Percentiles rank a stretch among this genome's conserved stretches.
Evolutionary conservation across 108 stramenopile genomes (phyloP).

Genomic region (Nitzschia sp.): DNA sequence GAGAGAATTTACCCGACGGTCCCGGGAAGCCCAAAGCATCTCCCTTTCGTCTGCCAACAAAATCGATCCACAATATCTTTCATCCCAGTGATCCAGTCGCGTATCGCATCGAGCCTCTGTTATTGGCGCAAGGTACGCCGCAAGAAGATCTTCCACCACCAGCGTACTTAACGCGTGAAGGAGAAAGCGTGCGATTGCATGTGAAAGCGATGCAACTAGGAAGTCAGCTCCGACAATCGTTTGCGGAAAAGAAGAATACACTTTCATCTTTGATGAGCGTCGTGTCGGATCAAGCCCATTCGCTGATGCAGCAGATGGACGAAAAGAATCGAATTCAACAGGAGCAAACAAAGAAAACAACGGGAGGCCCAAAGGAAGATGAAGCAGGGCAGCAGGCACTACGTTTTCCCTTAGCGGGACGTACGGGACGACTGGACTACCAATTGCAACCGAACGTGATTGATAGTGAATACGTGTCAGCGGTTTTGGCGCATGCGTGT

Average conservation of each 20-base stretch:
- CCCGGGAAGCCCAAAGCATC: constrained; percentile 37
- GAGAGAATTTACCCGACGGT: constrained; percentile 46
- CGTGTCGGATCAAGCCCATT: constrained; percentile 23
- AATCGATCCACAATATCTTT: constrained; percentile 75
- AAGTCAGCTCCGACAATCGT: constrained; percentile 50
- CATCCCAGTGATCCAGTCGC: constrained; percentile 84
- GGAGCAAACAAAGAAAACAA: background rate
- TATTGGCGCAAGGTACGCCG: constrained; percentile 53
- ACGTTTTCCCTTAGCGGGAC: constrained; percentile 68
- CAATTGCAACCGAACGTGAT: constrained; percentile 75
- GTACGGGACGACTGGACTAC: constrained; percentile 42
- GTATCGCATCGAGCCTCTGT: constrained; percentile 77
- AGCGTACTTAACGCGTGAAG: constrained; percentile 61
- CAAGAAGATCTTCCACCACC: constrained; percentile 59
- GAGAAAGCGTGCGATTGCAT: constrained; percentile 73
- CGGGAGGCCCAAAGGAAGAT: background rate
- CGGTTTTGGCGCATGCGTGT: constrained; percentile 66
- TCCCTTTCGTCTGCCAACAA: constrained; percentile 74
- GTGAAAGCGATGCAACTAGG: constrained; percentile 76
- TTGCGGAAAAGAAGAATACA: constrained; percentile 26
- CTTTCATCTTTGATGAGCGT: constrained; percentile 13
- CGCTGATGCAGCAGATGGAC: constrained; percentile 22
- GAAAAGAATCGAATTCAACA: constrained; percentile 3
- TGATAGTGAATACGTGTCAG: constrained; percentile 81
- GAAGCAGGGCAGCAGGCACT: background rate